A percentile compares a stretch with the other conserved stretches of the same genome.
Conservation (phyloP, 2,329 filamentous ascomycete species). For the Alternaria alternata region DNA sequence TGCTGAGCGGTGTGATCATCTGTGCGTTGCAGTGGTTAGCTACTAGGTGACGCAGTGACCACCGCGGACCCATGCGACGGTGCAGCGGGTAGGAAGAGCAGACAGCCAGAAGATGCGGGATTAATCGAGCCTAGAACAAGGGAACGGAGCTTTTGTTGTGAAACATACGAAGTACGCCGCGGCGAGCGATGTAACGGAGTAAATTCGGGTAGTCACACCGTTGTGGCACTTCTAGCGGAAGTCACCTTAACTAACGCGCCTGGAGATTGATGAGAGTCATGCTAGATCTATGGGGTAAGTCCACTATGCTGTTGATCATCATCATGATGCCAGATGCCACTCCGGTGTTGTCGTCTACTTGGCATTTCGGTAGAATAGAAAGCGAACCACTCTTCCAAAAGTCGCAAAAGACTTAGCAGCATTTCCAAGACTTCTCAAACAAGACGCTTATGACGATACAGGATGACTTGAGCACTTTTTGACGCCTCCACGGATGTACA, state of each 20-base stretch:
- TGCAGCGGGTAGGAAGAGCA: neutral
- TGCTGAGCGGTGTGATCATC: constrained; percentile 1
- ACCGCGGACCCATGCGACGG: neutral
- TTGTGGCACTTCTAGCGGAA: constrained; percentile 3
- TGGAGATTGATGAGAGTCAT: neutral
- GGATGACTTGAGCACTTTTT: neutral
- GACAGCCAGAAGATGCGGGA: neutral
- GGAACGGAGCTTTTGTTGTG: neutral
- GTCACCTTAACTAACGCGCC: neutral
- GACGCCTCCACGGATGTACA: neutral
- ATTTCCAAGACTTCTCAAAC: neutral
- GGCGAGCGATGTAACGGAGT: constrained; percentile 1
- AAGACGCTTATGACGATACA: neutral
- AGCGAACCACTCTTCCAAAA: neutral
- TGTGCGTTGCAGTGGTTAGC: neutral
- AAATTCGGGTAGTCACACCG: neutral
- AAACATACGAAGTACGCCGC: neutral
- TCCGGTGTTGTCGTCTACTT: neutral
- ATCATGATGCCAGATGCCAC: neutral
- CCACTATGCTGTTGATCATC: neutral
- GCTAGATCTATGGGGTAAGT: constrained; percentile 2
- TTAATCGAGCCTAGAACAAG: neutral
- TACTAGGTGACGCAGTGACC: neutral
- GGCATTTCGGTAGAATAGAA: constrained; percentile 1
- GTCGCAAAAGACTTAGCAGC: neutral